Evolutionary conservation across 139 green algal genomes (phyloP), one percentile per base, ranked within the genome.

Genomic region (Coelastrella sp.): DNA sequence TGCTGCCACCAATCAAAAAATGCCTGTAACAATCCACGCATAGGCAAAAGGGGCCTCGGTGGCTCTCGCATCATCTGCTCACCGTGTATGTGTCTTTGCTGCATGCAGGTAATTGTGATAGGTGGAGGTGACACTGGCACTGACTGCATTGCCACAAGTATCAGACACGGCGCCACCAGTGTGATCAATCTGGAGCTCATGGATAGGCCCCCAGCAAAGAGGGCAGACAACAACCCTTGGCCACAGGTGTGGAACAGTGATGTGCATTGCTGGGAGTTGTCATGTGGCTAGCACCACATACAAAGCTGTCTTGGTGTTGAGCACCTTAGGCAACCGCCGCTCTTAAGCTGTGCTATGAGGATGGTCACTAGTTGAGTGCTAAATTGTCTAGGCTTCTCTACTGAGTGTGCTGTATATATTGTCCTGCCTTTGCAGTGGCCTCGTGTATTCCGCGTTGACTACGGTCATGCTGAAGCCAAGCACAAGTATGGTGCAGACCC

Each of bases 101-200:
- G 27, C 23, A 27, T 83, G 80, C 95, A 95, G 79, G 96, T 99
- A 34, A 87, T 99, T 13, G 96, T 99, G 23, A 99, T 99, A 86
- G 96, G 96, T 50, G 96, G 96, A 35, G 96, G 96, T 9, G 96
- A 99, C 92, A 99, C 96, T 0, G 96, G 96, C 84, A 99, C 97
- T 0, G 96, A 99, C 90, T 99, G 96, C 95, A 99, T 99, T 66
- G 96, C 90, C 81, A 99, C 96, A n/a, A 89, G 84, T 68, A 79
- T 99, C 40, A 89, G 95, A 60, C 95, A 98, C 81, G 95, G 95
- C 5, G 93, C 92, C 86, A 88, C 83, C 37, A 75, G 63, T 35
- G 86, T 88, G n/a, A 50, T 98, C 79, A 99, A 99, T 88, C 89
- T 99, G 62, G 96, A 99, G 94, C 93, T 99, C 45, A 88, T 99